Evolutionary conservation across 805 yeast genomes (phyloP).

Genomic region (Schwanniomyces yamadae): DNA sequence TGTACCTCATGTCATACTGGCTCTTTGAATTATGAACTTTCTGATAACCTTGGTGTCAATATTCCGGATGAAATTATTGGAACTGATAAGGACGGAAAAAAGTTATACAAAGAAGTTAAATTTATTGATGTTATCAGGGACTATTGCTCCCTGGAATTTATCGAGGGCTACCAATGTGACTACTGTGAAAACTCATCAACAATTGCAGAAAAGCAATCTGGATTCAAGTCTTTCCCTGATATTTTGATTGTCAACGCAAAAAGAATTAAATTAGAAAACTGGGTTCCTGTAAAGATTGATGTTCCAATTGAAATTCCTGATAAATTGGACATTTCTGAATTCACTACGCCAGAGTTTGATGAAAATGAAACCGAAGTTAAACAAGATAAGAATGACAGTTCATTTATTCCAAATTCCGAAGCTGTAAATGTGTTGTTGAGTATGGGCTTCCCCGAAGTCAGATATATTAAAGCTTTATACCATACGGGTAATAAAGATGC

Average conservation of each 20-base stretch:
- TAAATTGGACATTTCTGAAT: conserved; percentile 43
- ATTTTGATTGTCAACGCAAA: conserved; percentile 70
- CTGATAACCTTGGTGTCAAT: conserved; percentile 65
- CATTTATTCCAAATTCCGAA: conserved; percentile 55
- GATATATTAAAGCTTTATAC: conserved; percentile 66
- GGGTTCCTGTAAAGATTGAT: conserved; percentile 84
- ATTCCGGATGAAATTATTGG: conserved; percentile 43
- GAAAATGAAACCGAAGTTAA: conserved; percentile 22
- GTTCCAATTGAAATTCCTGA: conserved; percentile 61
- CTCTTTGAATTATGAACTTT: conserved; percentile 51
- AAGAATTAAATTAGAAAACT: conserved; percentile 78
- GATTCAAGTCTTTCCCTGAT: conserved; percentile 67
- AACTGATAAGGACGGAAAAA: conserved; percentile 44
- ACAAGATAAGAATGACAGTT: conserved; percentile 8
- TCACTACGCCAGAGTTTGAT: conserved; percentile 41
- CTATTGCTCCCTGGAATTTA: conserved; percentile 47
- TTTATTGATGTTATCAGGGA: conserved; percentile 49
- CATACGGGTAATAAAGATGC: conserved; percentile 62
- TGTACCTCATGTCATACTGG: conserved; percentile 61
- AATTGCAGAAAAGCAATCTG: conserved; percentile 41
- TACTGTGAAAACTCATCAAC: conserved; percentile 40
- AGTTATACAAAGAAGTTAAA: conserved; percentile 47
- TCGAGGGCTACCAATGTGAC: conserved; percentile 64
- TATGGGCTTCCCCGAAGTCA: conserved; percentile 85
- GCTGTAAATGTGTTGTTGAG: conserved; percentile 55